Percentiles rank a stretch among this genome's conserved stretches.
Evolutionary conservation across 2,329 filamentous ascomycete genomes (phyloP).

Genomic region (Aspergillus cejpii): DNA sequence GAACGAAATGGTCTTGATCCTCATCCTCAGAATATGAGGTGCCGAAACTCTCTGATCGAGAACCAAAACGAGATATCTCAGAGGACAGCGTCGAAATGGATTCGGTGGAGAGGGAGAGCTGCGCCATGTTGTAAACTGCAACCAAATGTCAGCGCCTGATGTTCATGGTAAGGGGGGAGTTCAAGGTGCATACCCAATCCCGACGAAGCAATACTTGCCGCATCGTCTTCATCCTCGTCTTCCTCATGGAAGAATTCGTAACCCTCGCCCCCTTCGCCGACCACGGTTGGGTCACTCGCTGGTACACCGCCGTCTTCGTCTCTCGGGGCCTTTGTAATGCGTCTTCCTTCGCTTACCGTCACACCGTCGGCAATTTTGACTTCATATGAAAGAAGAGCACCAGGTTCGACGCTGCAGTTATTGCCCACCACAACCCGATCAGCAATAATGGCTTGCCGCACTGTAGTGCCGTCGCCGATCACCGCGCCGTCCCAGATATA

Average conservation of each 20-base stretch:
- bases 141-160: slow-evolving; percentile 8
- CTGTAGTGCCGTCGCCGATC: slow-evolving; percentile 65
- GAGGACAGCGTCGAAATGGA: slow-evolving; percentile 62
- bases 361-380: slow-evolving; percentile 63
- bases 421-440: slow-evolving; percentile 65
- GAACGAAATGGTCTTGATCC: slow-evolving; percentile 63
- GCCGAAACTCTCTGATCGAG: slow-evolving; percentile 63
- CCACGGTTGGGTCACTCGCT: slow-evolving; percentile 47
- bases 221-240: slow-evolving; percentile 59
- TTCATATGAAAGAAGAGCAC: slow-evolving; percentile 71
- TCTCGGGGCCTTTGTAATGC: slow-evolving; percentile 42
- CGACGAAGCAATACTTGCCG: slow-evolving; percentile 53
- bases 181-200: slow-evolving; percentile 28
- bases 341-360: slow-evolving; percentile 36
- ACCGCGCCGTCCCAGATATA: slow-evolving; percentile 82
- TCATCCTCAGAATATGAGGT: slow-evolving; percentile 63
- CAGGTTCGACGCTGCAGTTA: slow-evolving; percentile 60
- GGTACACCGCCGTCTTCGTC: slow-evolving; percentile 40
- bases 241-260: slow-evolving; percentile 61
- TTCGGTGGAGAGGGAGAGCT: slow-evolving; percentile 41
- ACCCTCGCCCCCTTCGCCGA: slow-evolving; percentile 54
- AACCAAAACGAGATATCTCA: slow-evolving; percentile 44
- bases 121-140: slow-evolving; percentile 47
- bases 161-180: background rate
- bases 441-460: slow-evolving; percentile 70